Evolutionary conservation across 2,329 filamentous ascomycete species (phyloP), one percentile per base, ranked within the genome.

Genomic region (Epichloe scottii): DNA sequence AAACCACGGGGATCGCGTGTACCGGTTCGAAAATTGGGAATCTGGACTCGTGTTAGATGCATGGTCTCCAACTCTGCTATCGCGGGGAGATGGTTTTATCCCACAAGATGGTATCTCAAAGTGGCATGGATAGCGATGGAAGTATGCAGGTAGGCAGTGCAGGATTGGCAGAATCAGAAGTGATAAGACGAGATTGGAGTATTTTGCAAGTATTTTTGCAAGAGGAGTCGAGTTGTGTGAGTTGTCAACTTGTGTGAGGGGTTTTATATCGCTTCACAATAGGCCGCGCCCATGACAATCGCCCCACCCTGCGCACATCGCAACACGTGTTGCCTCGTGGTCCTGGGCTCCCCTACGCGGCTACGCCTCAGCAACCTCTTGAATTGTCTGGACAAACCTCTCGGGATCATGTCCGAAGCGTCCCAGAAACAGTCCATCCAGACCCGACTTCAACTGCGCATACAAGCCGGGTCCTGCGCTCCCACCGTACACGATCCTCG

Each of bases 381-480:
- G 67, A 45, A 91, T 81, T 5, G 89, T 87, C 68, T 79, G 79
- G 54, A 79, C 75, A 57, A 94, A 81, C 49, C 83, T 82, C 37
- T 77, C 75, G 8, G 86, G 76, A 61, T 91, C 82, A 68, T 94
- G 88, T 12, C 81, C 88, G 64, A 93, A 94, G 30, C 89, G 71
- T 0, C 88, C 89, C 51, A 94, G 64, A 60, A 93, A 93, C 66
- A 93, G 70, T 0, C 87, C 88, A 67, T 94, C 88, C 12, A 91
- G 80, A 0, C 79, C 83, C 23, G 79, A 75, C 51, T 77, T 80
- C 54, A 93, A 69, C 57, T 75, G 76, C 57, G 71, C 73, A 68
- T 85, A 94, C 45, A 89, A 73, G 0, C 88, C 88, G 1, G 87
- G 86, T 0, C 87, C 87, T 11, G 89, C 88, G 63, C 85, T 89